A percentile compares a stretch with the other conserved stretches of the same genome.
phyloP scores from a whole-genome alignment of 192 early-diverging fungal species.

The Radiomyces spectabilis region DNA sequence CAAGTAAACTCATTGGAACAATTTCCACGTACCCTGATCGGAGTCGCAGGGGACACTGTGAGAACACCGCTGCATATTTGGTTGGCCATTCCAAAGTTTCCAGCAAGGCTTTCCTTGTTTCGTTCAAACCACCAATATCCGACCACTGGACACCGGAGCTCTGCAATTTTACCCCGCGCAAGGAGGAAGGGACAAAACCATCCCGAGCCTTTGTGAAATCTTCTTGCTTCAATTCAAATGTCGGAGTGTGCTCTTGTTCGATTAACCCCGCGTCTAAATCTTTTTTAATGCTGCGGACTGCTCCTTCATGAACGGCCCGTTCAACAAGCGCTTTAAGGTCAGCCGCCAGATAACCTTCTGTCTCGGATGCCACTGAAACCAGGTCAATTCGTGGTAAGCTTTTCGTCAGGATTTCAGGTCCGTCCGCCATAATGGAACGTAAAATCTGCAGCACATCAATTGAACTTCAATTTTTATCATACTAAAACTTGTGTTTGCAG shows the following conservation, averaged over 20 bases:
- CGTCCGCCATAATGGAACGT: conserved; percentile 53
- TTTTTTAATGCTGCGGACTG: conserved; percentile 53
- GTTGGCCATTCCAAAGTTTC: conserved; percentile 97
- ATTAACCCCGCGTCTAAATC: conserved; percentile 8
- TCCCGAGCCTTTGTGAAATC: conserved; percentile 72
- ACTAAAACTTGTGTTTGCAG: not conserved
- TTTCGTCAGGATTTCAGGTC: conserved; percentile 34
- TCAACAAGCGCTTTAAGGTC: conserved; percentile 76
- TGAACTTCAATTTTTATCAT: conserved; percentile 11
- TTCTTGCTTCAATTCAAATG: conserved; percentile 46
- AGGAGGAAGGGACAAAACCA: conserved; percentile 72
- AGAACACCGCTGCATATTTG: conserved; percentile 87
- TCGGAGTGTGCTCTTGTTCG: no score
- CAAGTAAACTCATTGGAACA: no score
- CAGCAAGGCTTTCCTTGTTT: conserved; percentile 69
- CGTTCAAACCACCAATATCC: conserved; percentile 82
- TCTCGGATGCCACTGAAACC: conserved; percentile 62
- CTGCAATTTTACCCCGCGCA: conserved; percentile 75
- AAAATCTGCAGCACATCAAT: conserved; percentile 52
- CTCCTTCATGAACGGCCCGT: conserved; percentile 74
- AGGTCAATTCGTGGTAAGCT: conserved; percentile 59
- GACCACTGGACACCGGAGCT: conserved; percentile 71
- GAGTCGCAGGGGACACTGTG: conserved; percentile 77
- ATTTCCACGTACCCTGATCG: conserved; percentile 64
- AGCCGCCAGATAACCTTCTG: conserved; percentile 82